Evolutionary conservation across 139 green algal genomes (phyloP), one percentile per base, ranked within the genome.

Genomic region (Tetraselmis chui): DNA sequence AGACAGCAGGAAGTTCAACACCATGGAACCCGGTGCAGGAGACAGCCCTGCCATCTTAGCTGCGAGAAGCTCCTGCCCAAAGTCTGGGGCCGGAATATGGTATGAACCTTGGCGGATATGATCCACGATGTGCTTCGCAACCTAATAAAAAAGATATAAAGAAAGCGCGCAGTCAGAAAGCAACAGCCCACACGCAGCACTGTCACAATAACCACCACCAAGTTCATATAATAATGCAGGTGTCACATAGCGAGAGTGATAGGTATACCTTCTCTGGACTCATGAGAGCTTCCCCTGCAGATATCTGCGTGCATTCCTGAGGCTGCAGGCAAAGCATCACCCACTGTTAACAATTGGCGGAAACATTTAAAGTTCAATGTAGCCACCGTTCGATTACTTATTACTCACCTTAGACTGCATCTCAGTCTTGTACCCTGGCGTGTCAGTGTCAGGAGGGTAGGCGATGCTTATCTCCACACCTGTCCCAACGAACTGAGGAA

Each of bases 401-500:
- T 83, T 2, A 82, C 58, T 2, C 25, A 92, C 90, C 89, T 96
- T 97, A 59, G 26, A 89, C 0, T 85, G 32, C 30, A 92, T 92
- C 85, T 97, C 94, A 0, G 84, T 75, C 0, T 59, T 79, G 59
- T 92, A 96, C 5, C 94, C 93, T 0, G 94, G 93, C 0, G 93
- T 97, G 83, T 93, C 87, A 1, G 91, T 97, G 91, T 98, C 94
- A 1, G 93, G 90, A 1, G 94, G 94, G 83, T 93, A 95, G 0
- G 86, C 90, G 23, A 98, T 87, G 25, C 85, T 93, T 1, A 97
- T 59, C 0, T 31, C 76, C 23, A 98, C 94, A 0, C 86, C 83
- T 5, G 87, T 94, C 58, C 89, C 90, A 18, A 67, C 45, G 18
- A 67, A 67, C 45, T 67, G n/a, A n/a, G n/a, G n/a, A n/a, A n/a